Base-by-base conservation (phyloP, 208 protist species). In the Trypanosoma theileri region DNA sequence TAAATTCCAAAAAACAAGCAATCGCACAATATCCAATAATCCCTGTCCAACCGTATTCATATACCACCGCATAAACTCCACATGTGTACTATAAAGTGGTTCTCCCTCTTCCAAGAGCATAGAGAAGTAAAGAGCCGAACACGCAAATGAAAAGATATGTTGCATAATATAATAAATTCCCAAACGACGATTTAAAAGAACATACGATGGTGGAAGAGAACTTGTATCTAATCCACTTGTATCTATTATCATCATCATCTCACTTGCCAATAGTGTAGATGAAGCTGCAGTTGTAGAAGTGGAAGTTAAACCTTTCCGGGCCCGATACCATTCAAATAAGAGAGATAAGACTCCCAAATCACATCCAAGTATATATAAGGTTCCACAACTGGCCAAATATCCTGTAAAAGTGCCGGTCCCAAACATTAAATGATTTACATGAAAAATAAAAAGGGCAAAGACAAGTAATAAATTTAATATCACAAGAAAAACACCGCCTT, bases 11-110 rank as follows among this genome's bases (percentile, higher is more conserved):
- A 73, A 70, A 11, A 66, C 31, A 58, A 54, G 42, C 10, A 63
- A 11, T 31, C 69, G 65, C 16, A 53, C 21, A 52, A 66, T 42
- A 48, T 75, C 61, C 21, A 56, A 3, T 14, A 64, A 56, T 21
- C 44, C 68, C 21, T 54, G 31, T 0, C 75, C 77, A 40, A 73
- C 56, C 8, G 77, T 82, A 42, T 71, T 77, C 26, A 75, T 75
- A 60, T 86, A 85, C 84, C 84, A 89, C 9, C 73, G 84, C 75
- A 83, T 82, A 35, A 82, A 66, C 13, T 78, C 72, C 21, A 80
- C 60, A 66, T 86, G 80, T n/a, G 73, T 72, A 21, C 64, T 68
- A 68, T 77, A 89, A 40, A 86, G 31, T 11, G 14, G 73, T 40
- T 80, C 73, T 12, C 81, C 79, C 31, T 85, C 80, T 11, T 83